Conservation (phyloP, 306 rosid genomes). For the Crotalaria pallida region DNA sequence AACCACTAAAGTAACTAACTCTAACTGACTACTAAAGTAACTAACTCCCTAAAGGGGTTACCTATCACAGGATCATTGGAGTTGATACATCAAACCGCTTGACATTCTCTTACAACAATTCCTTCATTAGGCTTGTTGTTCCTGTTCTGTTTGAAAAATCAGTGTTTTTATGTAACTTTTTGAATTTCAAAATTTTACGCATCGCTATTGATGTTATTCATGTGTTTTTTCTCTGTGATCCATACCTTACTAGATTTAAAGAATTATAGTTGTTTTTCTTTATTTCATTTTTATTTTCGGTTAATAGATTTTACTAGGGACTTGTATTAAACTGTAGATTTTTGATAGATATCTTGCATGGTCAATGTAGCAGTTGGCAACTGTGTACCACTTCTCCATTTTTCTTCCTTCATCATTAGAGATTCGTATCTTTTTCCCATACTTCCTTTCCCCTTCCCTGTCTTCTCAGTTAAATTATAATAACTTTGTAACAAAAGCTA, state of each 20-base stretch:
- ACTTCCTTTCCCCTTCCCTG: no score
- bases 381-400: background rate
- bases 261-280: background rate
- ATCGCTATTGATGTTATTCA: background rate
- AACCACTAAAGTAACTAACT: no score
- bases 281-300: background rate
- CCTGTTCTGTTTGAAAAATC: no score
- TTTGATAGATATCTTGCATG: background rate
- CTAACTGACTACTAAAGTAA: no score
- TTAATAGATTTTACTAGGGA: background rate
- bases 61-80: slow-evolving; percentile 40
- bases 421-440: no score
- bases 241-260: background rate
- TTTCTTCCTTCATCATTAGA: background rate
- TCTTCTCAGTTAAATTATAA: no score
- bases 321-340: background rate
- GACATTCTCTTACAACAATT: background rate
- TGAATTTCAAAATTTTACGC: background rate
- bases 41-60: no score
- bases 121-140: no score
- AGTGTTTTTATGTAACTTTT: no score
- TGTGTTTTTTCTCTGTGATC: background rate
- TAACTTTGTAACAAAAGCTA: no score
- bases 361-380: background rate
- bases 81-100: slow-evolving; percentile 29